Base-by-base conservation (phyloP, 1,284 basidiomycete genomes). In the Veloporphyrellus conicus region DNA sequence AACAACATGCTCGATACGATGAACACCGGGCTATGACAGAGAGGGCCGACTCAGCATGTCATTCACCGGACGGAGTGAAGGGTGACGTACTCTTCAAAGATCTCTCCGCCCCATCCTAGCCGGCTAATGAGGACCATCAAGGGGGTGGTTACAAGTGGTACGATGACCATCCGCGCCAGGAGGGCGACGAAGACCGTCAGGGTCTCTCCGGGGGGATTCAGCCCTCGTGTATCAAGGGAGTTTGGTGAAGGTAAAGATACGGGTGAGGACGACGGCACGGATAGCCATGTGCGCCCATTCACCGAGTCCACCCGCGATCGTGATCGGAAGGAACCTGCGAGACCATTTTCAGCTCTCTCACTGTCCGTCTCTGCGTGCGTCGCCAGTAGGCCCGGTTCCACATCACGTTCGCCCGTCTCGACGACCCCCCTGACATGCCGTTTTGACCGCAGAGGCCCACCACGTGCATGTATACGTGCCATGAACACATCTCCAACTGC, bases 151-250 rank as follows among this genome's bases (percentile, higher is more conserved):
- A 94, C 48, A 37, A 88, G 52, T 1, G 93, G 93, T 9, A 89
- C 88, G 52, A 97, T 61, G 36, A 97, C 63, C 93, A 96, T 97
- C 53, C 93, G 74, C 45, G 86, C 77, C 16, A 81, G 43, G 18
- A 95, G 79, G 4, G 90, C 82, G 14, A 96, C 79, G 23, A 85
- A 67, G 16, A 97, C 84, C 4, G 93, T 93, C 62, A 76, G 79
- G 40, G 84, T 84, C 73, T 94, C 90, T 2, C 90, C 88, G 0
- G 49, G 54, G 0, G 41, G 50, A n/a, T 34, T 86, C 5, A 31
- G 7, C 4, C 12, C 12, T 23, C 9, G 32, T 16, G 31, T 12
- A 1, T 19, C 28, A 5, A 20, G 4, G 6, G 28, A 16, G 6
- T 27, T 25, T 1, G 34, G 10, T 14, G 11, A 14, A 14, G 35